Evolutionary conservation across 345 rosid species (phyloP).

Genomic region (Gossypium rotundifolium): DNA sequence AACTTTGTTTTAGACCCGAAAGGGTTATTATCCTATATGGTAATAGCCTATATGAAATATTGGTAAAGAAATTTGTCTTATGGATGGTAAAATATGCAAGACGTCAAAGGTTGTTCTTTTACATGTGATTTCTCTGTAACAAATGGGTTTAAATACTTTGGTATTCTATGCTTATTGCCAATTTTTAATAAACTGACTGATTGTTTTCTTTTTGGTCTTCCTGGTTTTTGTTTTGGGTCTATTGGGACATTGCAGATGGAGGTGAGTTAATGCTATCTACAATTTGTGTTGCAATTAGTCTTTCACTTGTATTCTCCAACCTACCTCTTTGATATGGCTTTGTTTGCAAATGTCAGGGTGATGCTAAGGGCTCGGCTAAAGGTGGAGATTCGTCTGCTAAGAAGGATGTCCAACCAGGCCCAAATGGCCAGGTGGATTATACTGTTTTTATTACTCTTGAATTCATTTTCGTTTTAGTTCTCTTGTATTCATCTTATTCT

Average conservation of each 20-base stretch:
- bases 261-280: constrained; percentile 33
- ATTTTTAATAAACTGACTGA: neutral
- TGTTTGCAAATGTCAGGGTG: constrained; percentile 47
- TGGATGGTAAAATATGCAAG: neutral
- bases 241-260: constrained; percentile 61
- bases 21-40: neutral
- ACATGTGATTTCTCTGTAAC: neutral
- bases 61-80: neutral
- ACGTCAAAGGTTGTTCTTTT: neutral
- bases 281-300: neutral
- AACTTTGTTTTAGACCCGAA: neutral
- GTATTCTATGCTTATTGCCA: neutral
- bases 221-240: constrained; percentile 15
- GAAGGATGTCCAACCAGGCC: constrained; percentile 41
- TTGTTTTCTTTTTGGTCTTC: neutral
- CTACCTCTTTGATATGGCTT: neutral
- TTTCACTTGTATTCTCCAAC: neutral
- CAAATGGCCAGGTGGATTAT: constrained; percentile 45
- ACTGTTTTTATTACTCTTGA: neutral
- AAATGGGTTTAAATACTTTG: neutral
- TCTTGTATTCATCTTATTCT: neutral
- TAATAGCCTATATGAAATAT: neutral
- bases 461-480: neutral
- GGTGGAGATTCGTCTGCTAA: constrained; percentile 58
- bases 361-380: constrained; percentile 67